Conservation (phyloP, 768 basidiomycete genomes). For the Pholiota molesta region DNA sequence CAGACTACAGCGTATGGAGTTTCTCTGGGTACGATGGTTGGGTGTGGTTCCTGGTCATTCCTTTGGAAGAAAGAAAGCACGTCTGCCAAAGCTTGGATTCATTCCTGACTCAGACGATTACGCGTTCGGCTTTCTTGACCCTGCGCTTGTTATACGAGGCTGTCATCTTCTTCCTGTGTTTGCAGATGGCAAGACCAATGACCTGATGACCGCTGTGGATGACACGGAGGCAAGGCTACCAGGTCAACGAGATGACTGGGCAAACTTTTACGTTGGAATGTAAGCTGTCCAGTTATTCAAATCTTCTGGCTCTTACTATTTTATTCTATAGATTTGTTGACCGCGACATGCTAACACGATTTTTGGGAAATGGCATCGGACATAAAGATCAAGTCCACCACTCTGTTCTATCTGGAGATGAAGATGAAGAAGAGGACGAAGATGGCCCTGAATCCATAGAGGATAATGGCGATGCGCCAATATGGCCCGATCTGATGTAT, state of each 20-base stretch:
- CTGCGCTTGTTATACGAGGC: conserved; percentile 31
- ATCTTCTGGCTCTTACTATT: too few species aligned
- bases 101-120: conserved; percentile 21
- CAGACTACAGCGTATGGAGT: conserved; percentile 30
- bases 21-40: conserved; percentile 47
- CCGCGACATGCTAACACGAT: background rate
- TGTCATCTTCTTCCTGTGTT: conserved; percentile 38
- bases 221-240: conserved; percentile 4
- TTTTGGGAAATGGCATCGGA: background rate
- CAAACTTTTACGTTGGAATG: conserved; percentile 40
- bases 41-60: conserved; percentile 26
- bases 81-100: conserved; percentile 43
- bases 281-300: conserved; percentile 19
- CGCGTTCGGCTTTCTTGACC: conserved; percentile 39
- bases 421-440: too few species aligned
- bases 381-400: background rate
- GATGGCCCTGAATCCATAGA: too few species aligned
- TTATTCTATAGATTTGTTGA: background rate
- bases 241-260: conserved; percentile 21
- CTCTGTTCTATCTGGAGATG: too few species aligned
- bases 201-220: background rate
- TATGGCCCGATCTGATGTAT: too few species aligned
- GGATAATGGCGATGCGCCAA: too few species aligned
- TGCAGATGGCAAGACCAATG: conserved; percentile 19
- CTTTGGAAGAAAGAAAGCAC: conserved; percentile 29